Evolutionary conservation across 495 filamentous ascomycete genomes (phyloP).

Genomic region (Hypoxylon perforatum): DNA sequence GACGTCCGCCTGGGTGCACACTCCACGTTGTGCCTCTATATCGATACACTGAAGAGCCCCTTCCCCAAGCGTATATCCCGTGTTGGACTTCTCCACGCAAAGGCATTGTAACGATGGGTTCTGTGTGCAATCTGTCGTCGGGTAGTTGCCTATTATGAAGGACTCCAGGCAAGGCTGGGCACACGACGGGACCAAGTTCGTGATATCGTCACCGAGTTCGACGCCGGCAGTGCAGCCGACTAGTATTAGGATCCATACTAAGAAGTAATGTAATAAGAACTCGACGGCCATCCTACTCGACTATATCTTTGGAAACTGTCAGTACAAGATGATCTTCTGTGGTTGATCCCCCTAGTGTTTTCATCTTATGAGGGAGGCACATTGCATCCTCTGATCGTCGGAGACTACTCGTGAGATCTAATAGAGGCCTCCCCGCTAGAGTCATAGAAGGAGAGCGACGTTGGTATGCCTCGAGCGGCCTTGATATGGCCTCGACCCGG

Average conservation of each 20-base stretch:
- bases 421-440: constrained; percentile 30
- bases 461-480: constrained; percentile 26
- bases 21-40: constrained; percentile 55
- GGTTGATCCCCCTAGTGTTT: constrained; percentile 35
- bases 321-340: constrained; percentile 33
- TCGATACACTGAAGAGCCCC: constrained; percentile 71
- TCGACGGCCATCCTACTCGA: constrained; percentile 57
- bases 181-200: constrained; percentile 69
- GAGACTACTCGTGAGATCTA: constrained; percentile 24
- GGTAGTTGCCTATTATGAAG: constrained; percentile 71
- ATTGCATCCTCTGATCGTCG: constrained; percentile 32
- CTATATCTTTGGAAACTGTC: constrained; percentile 51
- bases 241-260: constrained; percentile 51
- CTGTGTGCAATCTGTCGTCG: constrained; percentile 57
- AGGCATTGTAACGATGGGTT: constrained; percentile 68
- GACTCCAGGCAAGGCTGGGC: constrained; percentile 69
- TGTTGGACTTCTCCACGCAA: constrained; percentile 67
- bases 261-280: constrained; percentile 46
- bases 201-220: constrained; percentile 55
- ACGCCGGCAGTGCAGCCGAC: constrained; percentile 41
- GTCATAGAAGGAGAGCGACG: constrained; percentile 14
- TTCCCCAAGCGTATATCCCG: constrained; percentile 77
- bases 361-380: constrained; percentile 28
- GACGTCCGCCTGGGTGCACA: constrained; percentile 50
- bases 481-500: constrained; percentile 28